A percentile compares a stretch with the other conserved stretches of the same genome.
These are phyloP conservation scores for Orbilia blumenaviensis DNA, from an alignment of 2,329 filamentous ascomycete genomes.

Conservation along the genomic window DNA sequence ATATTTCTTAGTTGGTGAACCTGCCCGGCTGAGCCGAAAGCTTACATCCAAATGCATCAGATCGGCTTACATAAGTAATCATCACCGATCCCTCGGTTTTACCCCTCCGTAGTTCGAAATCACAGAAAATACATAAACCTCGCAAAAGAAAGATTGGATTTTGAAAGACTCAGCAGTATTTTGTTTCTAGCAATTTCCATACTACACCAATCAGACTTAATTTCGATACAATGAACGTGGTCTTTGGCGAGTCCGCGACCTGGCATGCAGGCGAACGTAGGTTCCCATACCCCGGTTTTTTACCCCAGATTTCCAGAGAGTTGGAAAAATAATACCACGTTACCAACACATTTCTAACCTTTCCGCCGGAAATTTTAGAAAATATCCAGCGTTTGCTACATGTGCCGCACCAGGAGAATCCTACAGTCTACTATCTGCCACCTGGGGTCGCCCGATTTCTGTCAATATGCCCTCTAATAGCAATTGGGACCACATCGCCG, in stretches of 20 bases:
- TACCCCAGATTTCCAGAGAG: background rate
- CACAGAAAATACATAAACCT: too few relatives aligned
- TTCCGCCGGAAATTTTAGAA: conserved; percentile 10
- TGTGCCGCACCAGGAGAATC: conserved; percentile 70
- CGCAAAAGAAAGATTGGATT: too few relatives aligned
- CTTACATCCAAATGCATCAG: too few relatives aligned
- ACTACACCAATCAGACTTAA: background rate
- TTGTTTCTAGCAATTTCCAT: too few relatives aligned
- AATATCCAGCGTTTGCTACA: conserved; percentile 71
- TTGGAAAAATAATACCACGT: conserved; percentile 12
- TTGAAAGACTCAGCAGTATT: too few relatives aligned
- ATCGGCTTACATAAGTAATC: too few relatives aligned
- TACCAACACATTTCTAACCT: conserved; percentile 32
- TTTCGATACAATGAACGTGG: conserved; percentile 18
- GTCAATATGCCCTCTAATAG: conserved; percentile 72
- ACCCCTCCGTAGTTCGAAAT: too few relatives aligned
- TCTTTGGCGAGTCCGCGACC: conserved; percentile 7
- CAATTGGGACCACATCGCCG: conserved; percentile 75
- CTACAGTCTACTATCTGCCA: conserved; percentile 72
- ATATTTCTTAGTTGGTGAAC: too few relatives aligned
- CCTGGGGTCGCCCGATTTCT: conserved; percentile 71
- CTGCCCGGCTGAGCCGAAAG: too few relatives aligned
- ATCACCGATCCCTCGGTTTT: too few relatives aligned
- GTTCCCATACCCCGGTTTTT: background rate
- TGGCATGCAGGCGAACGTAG: conserved; percentile 29